phyloP scores from a whole-genome alignment of 371 early-diverging fungal genomes.

The Actinomucor elegans region DNA sequence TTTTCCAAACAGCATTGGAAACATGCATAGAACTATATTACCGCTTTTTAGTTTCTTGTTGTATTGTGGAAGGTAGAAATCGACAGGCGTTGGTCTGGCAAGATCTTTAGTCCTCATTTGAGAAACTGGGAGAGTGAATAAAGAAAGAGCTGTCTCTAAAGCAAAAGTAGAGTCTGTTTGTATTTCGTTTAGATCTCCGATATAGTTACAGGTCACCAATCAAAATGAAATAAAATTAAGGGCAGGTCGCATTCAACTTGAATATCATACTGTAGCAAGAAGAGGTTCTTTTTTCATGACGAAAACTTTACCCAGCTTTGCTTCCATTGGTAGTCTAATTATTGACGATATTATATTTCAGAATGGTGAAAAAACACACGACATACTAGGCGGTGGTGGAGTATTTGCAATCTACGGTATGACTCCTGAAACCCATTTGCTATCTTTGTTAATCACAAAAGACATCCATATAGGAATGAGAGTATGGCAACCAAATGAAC shows the following conservation, averaged over 20 bases:
- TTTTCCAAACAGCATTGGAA: too few species aligned
- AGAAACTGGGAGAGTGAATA: too few species aligned
- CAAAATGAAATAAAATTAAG: too few species aligned
- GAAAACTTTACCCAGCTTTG: constrained; percentile 3
- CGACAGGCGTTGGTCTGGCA: background rate
- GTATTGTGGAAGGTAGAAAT: constrained; percentile 1
- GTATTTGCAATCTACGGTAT: constrained; percentile 52
- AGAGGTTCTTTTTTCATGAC: too few species aligned
- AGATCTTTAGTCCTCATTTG: background rate
- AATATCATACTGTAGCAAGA: too few species aligned
- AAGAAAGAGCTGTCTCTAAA: too few species aligned
- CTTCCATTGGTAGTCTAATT: constrained; percentile 46
- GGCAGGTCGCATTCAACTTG: too few species aligned
- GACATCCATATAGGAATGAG: constrained; percentile 35
- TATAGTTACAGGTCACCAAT: too few species aligned
- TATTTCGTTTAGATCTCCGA: too few species aligned
- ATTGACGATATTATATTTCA: constrained; percentile 47
- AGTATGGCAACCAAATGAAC: constrained; percentile 26
- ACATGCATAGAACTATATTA: too few species aligned
- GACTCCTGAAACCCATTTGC: background rate
- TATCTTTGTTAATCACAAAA: background rate
- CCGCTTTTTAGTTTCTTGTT: constrained; percentile 2
- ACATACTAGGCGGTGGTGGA: constrained; percentile 50
- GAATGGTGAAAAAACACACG: constrained; percentile 28
- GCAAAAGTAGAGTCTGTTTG: too few species aligned